phyloP scores from a whole-genome alignment of 345 rosid species.

The Lumnitzera littorea region DNA sequence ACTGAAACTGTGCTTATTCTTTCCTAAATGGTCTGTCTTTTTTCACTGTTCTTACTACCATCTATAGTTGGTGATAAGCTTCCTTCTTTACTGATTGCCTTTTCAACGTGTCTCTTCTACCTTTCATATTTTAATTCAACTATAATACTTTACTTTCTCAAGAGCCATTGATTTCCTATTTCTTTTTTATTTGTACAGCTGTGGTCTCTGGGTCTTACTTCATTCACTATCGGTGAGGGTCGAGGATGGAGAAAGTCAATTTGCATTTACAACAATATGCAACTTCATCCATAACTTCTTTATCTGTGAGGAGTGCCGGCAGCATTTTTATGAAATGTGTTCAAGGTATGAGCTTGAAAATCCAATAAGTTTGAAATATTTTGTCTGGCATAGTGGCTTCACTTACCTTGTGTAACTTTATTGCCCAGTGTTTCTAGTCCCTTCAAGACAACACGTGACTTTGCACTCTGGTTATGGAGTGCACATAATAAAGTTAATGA shows the following conservation, averaged over 20 bases:
- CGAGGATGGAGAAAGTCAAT: slow-evolving; percentile 84
- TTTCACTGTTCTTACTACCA: too few species aligned
- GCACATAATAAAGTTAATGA: slow-evolving; percentile 83
- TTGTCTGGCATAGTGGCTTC: slow-evolving; percentile 13
- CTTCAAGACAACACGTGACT: slow-evolving; percentile 59
- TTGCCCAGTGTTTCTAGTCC: slow-evolving; percentile 59
- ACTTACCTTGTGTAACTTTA: background rate
- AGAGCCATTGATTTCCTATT: too few species aligned
- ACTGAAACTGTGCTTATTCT: too few species aligned
- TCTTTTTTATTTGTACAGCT: slow-evolving; percentile 41
- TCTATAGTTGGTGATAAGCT: too few species aligned
- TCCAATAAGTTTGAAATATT: background rate
- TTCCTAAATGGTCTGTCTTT: too few species aligned
- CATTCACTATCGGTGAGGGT: slow-evolving; percentile 92
- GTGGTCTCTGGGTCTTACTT: slow-evolving; percentile 91
- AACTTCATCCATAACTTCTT: slow-evolving; percentile 88
- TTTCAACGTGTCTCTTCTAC: too few species aligned
- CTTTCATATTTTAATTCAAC: too few species aligned
- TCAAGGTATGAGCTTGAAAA: slow-evolving; percentile 46
- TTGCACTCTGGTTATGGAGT: slow-evolving; percentile 89
- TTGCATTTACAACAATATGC: slow-evolving; percentile 66
- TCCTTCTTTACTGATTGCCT: too few species aligned
- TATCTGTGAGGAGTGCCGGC: slow-evolving; percentile 92
- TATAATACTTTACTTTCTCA: too few species aligned
- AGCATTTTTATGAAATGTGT: slow-evolving; percentile 82